phyloP scores from a whole-genome alignment of 768 basidiomycete genomes.

The Boletales sp. region DNA sequence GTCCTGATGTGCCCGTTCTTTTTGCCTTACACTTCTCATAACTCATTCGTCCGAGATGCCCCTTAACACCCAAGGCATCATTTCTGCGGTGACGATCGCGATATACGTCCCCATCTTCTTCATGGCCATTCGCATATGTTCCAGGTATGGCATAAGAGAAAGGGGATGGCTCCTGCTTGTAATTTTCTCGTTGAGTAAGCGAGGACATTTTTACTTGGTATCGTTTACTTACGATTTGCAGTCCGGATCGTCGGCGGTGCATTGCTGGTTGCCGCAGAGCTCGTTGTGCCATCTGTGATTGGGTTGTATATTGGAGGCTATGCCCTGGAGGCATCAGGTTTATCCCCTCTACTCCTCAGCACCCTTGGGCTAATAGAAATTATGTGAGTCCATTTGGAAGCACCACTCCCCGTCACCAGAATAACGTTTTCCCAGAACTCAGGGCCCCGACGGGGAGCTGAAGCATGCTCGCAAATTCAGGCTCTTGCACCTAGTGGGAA shows the following conservation, averaged over 20 bases:
- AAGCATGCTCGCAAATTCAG: constrained; percentile 13
- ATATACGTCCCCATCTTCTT: constrained; percentile 56
- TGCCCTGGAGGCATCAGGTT: constrained; percentile 37
- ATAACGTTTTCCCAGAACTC: constrained; percentile 22
- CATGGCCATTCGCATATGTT: constrained; percentile 42
- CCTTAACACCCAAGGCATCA: constrained; percentile 42
- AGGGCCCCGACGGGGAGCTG: constrained; percentile 23
- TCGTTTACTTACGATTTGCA: constrained; percentile 22
- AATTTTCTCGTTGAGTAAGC: constrained; percentile 55
- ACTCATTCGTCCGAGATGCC: constrained; percentile 23
- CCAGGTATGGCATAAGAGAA: constrained; percentile 56
- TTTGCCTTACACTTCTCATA: not conserved
- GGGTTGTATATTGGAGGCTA: constrained; percentile 53
- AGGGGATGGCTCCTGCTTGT: constrained; percentile 69
- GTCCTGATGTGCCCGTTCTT: not conserved
- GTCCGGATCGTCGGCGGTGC: constrained; percentile 58
- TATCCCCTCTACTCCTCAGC: constrained; percentile 37
- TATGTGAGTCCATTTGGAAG: constrained; percentile 26
- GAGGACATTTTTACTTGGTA: not conserved
- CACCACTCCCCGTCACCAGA: not conserved
- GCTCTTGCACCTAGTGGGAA: constrained; percentile 29
- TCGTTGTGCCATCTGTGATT: constrained; percentile 33
- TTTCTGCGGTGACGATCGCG: constrained; percentile 56
- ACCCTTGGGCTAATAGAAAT: constrained; percentile 36
- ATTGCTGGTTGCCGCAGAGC: constrained; percentile 53